phyloP scores from a whole-genome alignment of 495 filamentous ascomycete genomes.

The Lasiosphaeriaceae sp. region DNA sequence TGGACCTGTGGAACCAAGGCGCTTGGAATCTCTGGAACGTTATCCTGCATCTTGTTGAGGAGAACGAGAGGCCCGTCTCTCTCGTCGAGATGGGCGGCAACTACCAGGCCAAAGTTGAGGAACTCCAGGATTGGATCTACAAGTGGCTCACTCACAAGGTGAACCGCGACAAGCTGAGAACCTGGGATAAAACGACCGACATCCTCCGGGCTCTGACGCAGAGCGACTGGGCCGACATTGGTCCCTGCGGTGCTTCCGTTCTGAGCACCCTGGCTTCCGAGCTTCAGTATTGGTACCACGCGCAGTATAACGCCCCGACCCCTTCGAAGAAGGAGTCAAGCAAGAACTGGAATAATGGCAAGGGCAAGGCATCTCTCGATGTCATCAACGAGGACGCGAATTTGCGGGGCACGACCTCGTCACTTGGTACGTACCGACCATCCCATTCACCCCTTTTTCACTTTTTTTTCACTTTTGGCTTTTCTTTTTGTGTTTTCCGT shows the following conservation, averaged over 20 bases:
- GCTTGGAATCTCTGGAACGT: conserved; percentile 42
- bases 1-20: conserved; percentile 45
- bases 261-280: conserved; percentile 2
- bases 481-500: too few species aligned
- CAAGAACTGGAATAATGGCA: too few species aligned
- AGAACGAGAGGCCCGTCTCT: conserved; percentile 20
- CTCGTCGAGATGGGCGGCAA: background rate
- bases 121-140: conserved; percentile 19
- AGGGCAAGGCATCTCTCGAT: too few species aligned
- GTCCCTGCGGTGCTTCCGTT: background rate
- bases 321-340: background rate
- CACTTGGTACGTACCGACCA: too few species aligned
- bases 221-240: conserved; percentile 4
- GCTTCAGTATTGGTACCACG: conserved; percentile 4
- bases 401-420: too few species aligned
- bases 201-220: conserved; percentile 20
- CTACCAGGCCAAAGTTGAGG: background rate
- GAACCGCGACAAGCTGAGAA: conserved; percentile 16
- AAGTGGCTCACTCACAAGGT: conserved; percentile 12
- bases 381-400: too few species aligned
- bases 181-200: conserved; percentile 21
- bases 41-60: conserved; percentile 23
- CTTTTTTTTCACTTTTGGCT: too few species aligned
- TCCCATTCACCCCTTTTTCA: too few species aligned
- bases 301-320: background rate